These are phyloP conservation scores for Fimicolochytrium jonesii DNA, from an alignment of 192 early-diverging fungal genomes.

Conservation along the genomic window DNA sequence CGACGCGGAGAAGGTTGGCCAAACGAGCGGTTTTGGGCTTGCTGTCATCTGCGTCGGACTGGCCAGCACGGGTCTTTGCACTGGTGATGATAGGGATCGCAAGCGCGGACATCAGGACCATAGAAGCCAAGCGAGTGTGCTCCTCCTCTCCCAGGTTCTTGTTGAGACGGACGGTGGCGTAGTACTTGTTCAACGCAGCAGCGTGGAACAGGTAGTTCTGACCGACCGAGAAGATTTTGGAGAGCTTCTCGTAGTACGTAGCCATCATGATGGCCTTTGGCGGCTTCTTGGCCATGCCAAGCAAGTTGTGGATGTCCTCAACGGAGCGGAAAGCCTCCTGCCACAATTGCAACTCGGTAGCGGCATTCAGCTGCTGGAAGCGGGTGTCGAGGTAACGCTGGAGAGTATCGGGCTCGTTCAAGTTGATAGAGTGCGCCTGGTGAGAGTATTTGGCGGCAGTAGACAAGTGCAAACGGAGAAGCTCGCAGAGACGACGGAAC, in stretches of 20 bases:
- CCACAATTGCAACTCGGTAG: slow-evolving; percentile 96
- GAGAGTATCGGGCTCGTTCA: slow-evolving; percentile 93
- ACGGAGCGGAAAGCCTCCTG: slow-evolving; percentile 97
- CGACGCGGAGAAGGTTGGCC: slow-evolving; percentile 81
- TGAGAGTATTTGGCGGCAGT: slow-evolving; percentile 87
- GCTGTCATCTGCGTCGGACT: slow-evolving; percentile 71
- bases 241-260: slow-evolving; percentile 98
- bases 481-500: slow-evolving; percentile 97
- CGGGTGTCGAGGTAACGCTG: slow-evolving; percentile 95
- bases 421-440: slow-evolving; percentile 89
- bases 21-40: slow-evolving; percentile 70
- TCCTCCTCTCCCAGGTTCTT: slow-evolving; percentile 82
- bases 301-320: slow-evolving; percentile 94
- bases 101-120: slow-evolving; percentile 90
- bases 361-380: slow-evolving; percentile 93
- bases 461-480: slow-evolving; percentile 86
- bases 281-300: slow-evolving; percentile 77
- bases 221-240: slow-evolving; percentile 92
- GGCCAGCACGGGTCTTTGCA: slow-evolving; percentile 65
- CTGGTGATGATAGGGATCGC: slow-evolving; percentile 94
- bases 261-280: slow-evolving; percentile 94
- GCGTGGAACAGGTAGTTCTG: slow-evolving; percentile 98
- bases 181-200: slow-evolving; percentile 88
- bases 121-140: slow-evolving; percentile 83
- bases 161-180: slow-evolving; percentile 63